Conservation (phyloP, 371 early-diverging fungal species). For the Sporodiniella umbellata region DNA sequence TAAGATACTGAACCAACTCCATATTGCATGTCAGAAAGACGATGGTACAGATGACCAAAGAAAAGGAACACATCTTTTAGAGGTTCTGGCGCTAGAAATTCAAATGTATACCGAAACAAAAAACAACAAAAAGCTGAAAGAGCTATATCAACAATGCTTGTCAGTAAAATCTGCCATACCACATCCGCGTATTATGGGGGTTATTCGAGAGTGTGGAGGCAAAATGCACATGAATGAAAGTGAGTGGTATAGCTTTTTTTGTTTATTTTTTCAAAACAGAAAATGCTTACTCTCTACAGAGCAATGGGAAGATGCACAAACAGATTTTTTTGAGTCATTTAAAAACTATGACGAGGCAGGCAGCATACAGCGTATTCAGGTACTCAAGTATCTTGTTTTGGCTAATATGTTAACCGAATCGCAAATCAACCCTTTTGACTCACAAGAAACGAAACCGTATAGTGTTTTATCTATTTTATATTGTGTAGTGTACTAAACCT, state of each 20-base stretch:
- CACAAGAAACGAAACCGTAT: constrained; percentile 93
- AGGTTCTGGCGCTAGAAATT: constrained; percentile 89
- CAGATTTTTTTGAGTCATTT: constrained; percentile 95
- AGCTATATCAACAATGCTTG: constrained; percentile 83
- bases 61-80: constrained; percentile 88
- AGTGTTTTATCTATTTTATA: constrained; percentile 8
- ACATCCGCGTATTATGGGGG: constrained; percentile 94
- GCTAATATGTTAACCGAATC: constrained; percentile 95
- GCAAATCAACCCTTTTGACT: constrained; percentile 93
- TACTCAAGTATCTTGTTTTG: constrained; percentile 89
- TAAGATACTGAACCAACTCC: constrained; percentile 75
- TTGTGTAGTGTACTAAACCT: background rate
- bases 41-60: constrained; percentile 84
- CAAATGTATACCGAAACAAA: constrained; percentile 90
- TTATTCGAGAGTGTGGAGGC: constrained; percentile 95
- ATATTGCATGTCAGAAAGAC: constrained; percentile 74
- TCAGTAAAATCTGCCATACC: constrained; percentile 92
- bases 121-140: constrained; percentile 86
- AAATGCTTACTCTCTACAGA: constrained; percentile 31
- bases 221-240: constrained; percentile 97
- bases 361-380: constrained; percentile 86
- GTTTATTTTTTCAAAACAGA: background rate
- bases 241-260: constrained; percentile 33
- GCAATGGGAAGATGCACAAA: constrained; percentile 91
- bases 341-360: constrained; percentile 97